Base-by-base conservation (phyloP, 1,139 yeast species). In the Kodamaea anthophila region DNA sequence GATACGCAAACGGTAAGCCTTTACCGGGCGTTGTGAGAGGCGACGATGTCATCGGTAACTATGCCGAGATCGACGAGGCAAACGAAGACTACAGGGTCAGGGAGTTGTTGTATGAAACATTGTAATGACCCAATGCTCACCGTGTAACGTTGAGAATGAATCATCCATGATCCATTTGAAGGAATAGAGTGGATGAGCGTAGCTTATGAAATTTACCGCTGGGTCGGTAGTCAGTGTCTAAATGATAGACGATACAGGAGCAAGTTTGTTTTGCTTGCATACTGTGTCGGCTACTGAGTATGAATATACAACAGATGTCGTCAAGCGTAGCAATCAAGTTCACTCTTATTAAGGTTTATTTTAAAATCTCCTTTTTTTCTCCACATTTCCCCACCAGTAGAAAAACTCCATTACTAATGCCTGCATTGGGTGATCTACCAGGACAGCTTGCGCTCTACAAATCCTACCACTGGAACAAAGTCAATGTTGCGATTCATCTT, bases 11-110 rank as follows among this genome's bases (percentile, higher is more conserved):
- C 26, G 95, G 94, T 5, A 77, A 82, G 46, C 60, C 74, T 2
- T 70, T 87, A 33, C 98, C 98, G 2, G 97, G 93, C n/a, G 72
- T 91, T 13, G 87, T 88, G 15, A 71, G 96, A 47, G 96, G 94
- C n/a, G 86, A 79, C 43, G 95, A 86, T 43, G 74, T 79, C 38
- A 80, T 88, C 42, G 96, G 95, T 5, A 77, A 80, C 49, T 81
- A 81, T 81, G 73, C 77, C 50, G 85, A 74, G 43, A 67, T 79
- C 41, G 91, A 83, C 35, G 95, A 86, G 31, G 86, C 91, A 13
- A 81, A 84, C 46, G 96, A 86, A 49, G 87, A 85, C 38, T 84
- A 83, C 48, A 76, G 72, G 40, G 72, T 81, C 35, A 70, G 77
- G 37, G 71, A 70, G 30, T 44, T 79, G 21, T 63, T 81, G 24